Evolutionary conservation across 352 stramenopile species (phyloP).

Genomic region (Phytopythium chamaehyphon): DNA sequence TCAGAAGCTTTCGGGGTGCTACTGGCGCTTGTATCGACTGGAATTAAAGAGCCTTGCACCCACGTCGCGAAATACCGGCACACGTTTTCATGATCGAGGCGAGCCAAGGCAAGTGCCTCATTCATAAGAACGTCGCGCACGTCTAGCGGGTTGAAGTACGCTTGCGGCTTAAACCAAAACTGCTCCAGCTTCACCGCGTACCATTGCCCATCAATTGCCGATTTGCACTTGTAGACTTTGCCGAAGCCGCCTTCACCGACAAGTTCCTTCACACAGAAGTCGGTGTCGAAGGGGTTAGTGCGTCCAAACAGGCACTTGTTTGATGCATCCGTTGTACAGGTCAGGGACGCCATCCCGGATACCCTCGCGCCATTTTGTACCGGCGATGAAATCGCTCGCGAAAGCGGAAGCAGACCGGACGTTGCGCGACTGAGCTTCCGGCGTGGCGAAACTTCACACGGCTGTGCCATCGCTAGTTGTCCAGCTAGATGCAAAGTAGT

Average conservation of each 20-base stretch:
- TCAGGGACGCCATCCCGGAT: background rate
- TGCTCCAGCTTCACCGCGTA: slow-evolving; percentile 82
- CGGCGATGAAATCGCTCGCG: slow-evolving; percentile 56
- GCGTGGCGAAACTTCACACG: background rate
- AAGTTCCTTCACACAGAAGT: slow-evolving; percentile 65
- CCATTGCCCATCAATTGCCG: slow-evolving; percentile 57
- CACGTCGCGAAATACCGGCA: slow-evolving; percentile 91
- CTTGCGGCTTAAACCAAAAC: slow-evolving; percentile 82
- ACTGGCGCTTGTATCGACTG: slow-evolving; percentile 25
- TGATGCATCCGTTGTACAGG: background rate
- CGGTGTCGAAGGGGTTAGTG: slow-evolving; percentile 74
- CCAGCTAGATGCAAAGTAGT: too few species aligned
- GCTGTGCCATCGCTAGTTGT: too few species aligned
- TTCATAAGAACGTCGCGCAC: slow-evolving; percentile 91
- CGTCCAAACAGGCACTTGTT: slow-evolving; percentile 42
- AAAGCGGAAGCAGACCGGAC: slow-evolving; percentile 32
- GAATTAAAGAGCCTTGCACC: slow-evolving; percentile 66
- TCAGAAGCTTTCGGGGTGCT: too few species aligned
- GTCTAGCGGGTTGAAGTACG: slow-evolving; percentile 68
- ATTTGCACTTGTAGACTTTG: slow-evolving; percentile 78
- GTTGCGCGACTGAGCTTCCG: slow-evolving; percentile 2
- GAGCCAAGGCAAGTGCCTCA: slow-evolving; percentile 89
- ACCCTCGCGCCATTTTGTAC: slow-evolving; percentile 23
- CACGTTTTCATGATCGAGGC: slow-evolving; percentile 94
- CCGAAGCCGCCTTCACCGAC: slow-evolving; percentile 72